Evolutionary conservation across 805 yeast genomes (phyloP).

Genomic region (Millerago galiae): DNA sequence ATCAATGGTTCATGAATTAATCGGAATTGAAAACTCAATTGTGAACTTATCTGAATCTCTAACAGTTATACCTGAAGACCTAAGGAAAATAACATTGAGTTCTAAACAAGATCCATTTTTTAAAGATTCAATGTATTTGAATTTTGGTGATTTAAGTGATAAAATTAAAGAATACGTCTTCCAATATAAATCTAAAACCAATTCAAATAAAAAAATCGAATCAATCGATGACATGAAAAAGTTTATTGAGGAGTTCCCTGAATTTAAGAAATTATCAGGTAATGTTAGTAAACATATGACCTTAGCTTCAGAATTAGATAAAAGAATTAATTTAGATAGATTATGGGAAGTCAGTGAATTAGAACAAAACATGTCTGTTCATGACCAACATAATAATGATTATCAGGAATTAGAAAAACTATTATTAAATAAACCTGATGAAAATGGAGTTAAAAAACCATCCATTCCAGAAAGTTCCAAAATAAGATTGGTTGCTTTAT

Average conservation of each 20-base stretch:
- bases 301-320: conserved; percentile 79
- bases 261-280: conserved; percentile 78
- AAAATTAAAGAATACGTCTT: conserved; percentile 78
- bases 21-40: conserved; percentile 77
- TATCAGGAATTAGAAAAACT: conserved; percentile 48
- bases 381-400: conserved; percentile 51
- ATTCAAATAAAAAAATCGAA: conserved; percentile 62
- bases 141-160: conserved; percentile 93
- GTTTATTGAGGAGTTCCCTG: conserved; percentile 90
- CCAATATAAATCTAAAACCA: conserved; percentile 73
- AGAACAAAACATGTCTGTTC: conserved; percentile 78
- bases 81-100: conserved; percentile 58
- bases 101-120: conserved; percentile 72
- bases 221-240: conserved; percentile 86
- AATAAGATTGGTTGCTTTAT: conserved; percentile 65
- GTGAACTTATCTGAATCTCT: conserved; percentile 52
- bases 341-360: conserved; percentile 85
- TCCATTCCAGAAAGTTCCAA: conserved; percentile 49
- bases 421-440: conserved; percentile 30
- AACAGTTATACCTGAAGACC: conserved; percentile 51
- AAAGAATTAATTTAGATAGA: conserved; percentile 53
- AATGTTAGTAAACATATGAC: conserved; percentile 92
- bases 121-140: conserved; percentile 73
- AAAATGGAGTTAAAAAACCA: conserved; percentile 24
- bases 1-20: conserved; percentile 91